Evolutionary conservation across 768 basidiomycete genomes (phyloP), one percentile per base, ranked within the genome.

Genomic region (Obba rivulosa): DNA sequence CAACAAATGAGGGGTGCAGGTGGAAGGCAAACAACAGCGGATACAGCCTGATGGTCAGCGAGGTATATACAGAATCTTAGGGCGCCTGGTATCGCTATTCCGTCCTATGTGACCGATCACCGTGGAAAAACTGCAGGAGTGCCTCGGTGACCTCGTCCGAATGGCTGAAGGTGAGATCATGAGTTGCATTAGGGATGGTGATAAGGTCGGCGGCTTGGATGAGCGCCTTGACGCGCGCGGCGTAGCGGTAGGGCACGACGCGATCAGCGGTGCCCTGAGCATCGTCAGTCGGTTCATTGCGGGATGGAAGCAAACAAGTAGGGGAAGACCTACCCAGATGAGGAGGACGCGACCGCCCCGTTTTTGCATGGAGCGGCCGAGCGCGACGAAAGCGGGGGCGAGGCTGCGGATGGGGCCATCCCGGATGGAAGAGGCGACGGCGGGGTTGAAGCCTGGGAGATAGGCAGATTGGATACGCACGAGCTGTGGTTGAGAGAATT

Each of bases 381-480:
- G 67, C 0, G 75, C 70, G 22, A 71, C 62, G 55, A 87, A 87
- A 3, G 80, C 69, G 1, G 73, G 62, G 1, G 63, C 65, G 46
- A 81, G 76, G 4, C 84, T 83, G 34, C 85, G 79, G 23, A 88
- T 69, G 13, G 87, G 86, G 1, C 86, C 86, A 34, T 84, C 77
- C 28, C 86, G 76, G 21, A 89, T 68, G 3, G 81, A 85, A 4
- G 85, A 87, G 0, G 86, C 86, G n/a, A 89, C 67, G 0, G 87
- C 87, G 18, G 78, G 75, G 54, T 89, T 87, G 61, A 80, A 89
- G 3, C 87, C 79, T 0, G 82, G 77, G 4, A 89, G 73, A 58
- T 87, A 81, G 1, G 87, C 87, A 0, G 84, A 84, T 65, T 89
- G 87, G 11, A 87, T 68, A n/a, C 85, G 77, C 0, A 88, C 80